Evolutionary conservation across 192 early-diverging fungal species (phyloP), one percentile per base, ranked within the genome.

Genomic region (Oehlia diaphana): DNA sequence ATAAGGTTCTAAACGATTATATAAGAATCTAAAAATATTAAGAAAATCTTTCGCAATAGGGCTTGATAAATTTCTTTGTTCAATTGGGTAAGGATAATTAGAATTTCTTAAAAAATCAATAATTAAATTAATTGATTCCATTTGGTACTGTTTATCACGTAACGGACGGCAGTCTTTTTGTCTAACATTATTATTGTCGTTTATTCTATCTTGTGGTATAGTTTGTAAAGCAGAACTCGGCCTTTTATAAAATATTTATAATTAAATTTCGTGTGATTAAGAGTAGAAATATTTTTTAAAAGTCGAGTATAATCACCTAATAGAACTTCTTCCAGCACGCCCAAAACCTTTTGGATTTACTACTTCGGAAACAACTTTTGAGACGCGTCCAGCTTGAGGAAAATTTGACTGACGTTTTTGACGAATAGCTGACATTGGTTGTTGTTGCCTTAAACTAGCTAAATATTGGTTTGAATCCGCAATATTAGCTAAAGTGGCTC

Each of bases 31-130:
- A 86, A 95, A 94, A 31, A 94, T 93, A 37, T 77, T 82, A 70
- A 89, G 85, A 84, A 92, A 95, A 68, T 94, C 93, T 82, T 93
- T 94, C 47, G 78, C 83, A 19, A 88, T 89, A n/a, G 93, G 93
- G 16, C 86, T 84, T 35, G 83, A 70, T 39, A 95, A 81, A 3
- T 83, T 85, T 69, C 91, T 93, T n/a, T 86, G 80, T 9, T 86
- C 83, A 61, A 94, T 73, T 65, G 84, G 47, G 2, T 88, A 85
- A 10, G 87, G 86, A 82, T 91, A 95, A n/a, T 90, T 91, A 58
- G 84, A 82, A 16, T 90, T 71, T 9, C 89, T 87, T 53, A 95
- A 87, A 80, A 87, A 94, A 37, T 86, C 82, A 83, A 92, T 89
- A 65, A 95, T 85, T 16, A 80, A 63, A 14, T 88, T 75, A 73